Conservation (phyloP, 129 eudicot genomes). For the Calendula officinalis region DNA sequence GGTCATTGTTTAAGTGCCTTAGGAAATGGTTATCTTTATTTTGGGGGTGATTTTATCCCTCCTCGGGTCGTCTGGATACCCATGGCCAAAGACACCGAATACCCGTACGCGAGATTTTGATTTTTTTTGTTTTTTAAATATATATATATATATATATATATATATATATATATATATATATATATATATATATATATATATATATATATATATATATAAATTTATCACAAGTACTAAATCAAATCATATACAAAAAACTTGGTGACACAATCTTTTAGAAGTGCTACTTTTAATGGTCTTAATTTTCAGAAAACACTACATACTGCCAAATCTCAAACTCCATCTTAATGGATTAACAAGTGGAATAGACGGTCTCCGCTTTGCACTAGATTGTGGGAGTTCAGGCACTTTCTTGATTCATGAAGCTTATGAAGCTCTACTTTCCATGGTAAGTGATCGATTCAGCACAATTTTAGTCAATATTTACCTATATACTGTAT, state of each 20-base stretch:
- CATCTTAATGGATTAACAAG: constrained; percentile 17
- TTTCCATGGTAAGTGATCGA: constrained; percentile 30
- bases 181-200: too few relatives aligned
- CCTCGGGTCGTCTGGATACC: constrained; percentile 62
- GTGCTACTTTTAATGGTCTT: not conserved
- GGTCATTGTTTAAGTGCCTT: constrained; percentile 72
- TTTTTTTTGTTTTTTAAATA: too few relatives aligned
- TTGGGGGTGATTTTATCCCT: constrained; percentile 60
- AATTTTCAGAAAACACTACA: constrained; percentile 45
- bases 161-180: too few relatives aligned
- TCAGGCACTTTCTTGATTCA: constrained; percentile 60
- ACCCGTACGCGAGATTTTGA: constrained; percentile 33
- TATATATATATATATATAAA: too few relatives aligned
- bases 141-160: too few relatives aligned
- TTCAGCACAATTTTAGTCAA: too few relatives aligned
- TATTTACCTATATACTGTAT: too few relatives aligned
- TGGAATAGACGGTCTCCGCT: constrained; percentile 45
- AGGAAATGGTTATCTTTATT: constrained; percentile 78
- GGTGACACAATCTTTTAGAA: too few relatives aligned
- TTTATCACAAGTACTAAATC: too few relatives aligned
- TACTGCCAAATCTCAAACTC: too few relatives aligned
- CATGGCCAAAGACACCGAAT: constrained; percentile 18
- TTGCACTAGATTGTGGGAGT: constrained; percentile 71
- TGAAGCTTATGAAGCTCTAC: constrained; percentile 40
- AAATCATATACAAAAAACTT: not conserved